These are phyloP conservation scores for Auriculariales sp. DNA, from an alignment of 768 basidiomycete genomes.

Conservation along the genomic window DNA sequence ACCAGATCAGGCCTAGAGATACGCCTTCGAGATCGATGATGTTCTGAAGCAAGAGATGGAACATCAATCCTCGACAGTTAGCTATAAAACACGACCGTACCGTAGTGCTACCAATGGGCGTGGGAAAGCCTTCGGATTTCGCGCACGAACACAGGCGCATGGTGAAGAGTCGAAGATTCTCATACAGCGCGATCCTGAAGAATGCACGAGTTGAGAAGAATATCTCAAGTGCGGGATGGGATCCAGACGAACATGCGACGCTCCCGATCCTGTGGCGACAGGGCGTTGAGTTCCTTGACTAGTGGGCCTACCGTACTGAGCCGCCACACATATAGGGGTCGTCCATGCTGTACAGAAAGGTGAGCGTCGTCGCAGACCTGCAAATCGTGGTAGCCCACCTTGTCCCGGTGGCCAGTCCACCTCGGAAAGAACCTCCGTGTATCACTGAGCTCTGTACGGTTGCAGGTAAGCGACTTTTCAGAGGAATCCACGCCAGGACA, in stretches of 20 bases:
- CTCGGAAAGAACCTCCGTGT: conserved; percentile 57
- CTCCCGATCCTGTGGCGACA: conserved; percentile 39
- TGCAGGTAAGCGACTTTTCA: too few relatives aligned
- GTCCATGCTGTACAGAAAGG: conserved; percentile 31
- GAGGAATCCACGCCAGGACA: too few relatives aligned
- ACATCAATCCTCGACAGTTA: too few relatives aligned
- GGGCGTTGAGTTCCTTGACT: conserved; percentile 44
- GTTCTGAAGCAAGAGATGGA: too few relatives aligned
- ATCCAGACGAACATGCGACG: conserved; percentile 48
- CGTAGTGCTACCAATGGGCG: conserved; percentile 4
- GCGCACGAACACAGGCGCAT: not conserved
- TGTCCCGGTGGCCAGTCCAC: conserved; percentile 70
- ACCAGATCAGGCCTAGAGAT: conserved; percentile 53
- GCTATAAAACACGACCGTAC: too few relatives aligned
- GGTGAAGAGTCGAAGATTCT: not conserved
- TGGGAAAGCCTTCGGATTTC: conserved; percentile 3
- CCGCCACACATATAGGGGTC: conserved; percentile 66
- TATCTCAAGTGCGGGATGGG: not conserved
- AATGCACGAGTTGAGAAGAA: not conserved
- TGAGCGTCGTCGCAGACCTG: not conserved
- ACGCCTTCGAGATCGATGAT: conserved; percentile 60
- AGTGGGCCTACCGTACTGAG: conserved; percentile 42
- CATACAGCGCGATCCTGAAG: conserved; percentile 28
- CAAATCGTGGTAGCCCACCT: conserved; percentile 25
- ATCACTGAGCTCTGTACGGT: too few relatives aligned